Evolutionary conservation across 208 protist species (phyloP).

Genomic region (Leishmania turanica): DNA sequence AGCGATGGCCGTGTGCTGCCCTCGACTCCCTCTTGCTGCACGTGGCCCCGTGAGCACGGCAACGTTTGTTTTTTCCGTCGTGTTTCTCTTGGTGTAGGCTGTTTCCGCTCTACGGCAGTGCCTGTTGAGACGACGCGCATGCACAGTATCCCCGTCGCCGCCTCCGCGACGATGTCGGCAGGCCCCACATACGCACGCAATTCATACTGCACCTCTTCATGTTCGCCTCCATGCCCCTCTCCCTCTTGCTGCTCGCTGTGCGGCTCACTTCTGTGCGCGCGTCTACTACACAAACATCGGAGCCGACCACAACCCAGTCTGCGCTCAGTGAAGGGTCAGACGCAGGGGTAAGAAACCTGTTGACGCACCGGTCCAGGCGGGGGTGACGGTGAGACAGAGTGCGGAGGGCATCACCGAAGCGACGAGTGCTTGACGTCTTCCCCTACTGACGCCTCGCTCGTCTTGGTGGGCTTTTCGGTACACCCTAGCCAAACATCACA

Average conservation of each 20-base stretch:
- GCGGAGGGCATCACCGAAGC: not conserved
- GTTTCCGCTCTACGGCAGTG: not conserved
- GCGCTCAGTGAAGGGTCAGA: slow-evolving; percentile 3
- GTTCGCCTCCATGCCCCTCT: not conserved
- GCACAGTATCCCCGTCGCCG: too few species aligned
- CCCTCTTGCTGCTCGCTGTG: not conserved
- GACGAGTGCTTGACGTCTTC: not conserved
- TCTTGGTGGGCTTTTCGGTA: not conserved
- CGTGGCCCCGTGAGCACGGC: not conserved
- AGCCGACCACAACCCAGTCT: not conserved
- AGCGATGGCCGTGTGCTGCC: not conserved
- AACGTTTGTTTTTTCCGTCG: not conserved
- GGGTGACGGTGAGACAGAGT: not conserved
- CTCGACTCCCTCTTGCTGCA: not conserved
- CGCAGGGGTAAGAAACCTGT: not conserved
- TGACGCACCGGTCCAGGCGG: not conserved
- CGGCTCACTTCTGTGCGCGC: not conserved
- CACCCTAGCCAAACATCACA: not conserved
- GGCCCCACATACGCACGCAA: not conserved
- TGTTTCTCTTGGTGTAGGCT: not conserved
- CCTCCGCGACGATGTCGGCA: not conserved
- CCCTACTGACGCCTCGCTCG: not conserved
- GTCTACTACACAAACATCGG: not conserved
- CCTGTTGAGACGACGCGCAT: not conserved
- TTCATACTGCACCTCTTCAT: not conserved